Conservation (phyloP, 1,284 basidiomycete genomes). For the Ganoderma multipileum region DNA sequence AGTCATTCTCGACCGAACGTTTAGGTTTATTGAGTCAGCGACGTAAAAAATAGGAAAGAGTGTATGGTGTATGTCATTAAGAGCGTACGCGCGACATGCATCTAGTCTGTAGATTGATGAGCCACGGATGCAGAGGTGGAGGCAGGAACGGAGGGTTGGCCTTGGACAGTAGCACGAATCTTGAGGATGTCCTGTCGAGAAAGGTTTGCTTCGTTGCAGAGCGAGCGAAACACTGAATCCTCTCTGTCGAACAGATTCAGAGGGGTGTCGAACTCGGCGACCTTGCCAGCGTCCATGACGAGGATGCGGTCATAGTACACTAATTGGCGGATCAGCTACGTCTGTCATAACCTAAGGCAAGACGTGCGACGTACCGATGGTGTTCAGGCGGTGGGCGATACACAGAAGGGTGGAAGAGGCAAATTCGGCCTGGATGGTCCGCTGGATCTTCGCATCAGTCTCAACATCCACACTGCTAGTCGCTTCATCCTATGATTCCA, state of each 20-base stretch:
- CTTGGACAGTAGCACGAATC: slow-evolving; percentile 42
- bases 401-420: slow-evolving; percentile 67
- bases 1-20: too few relatives aligned
- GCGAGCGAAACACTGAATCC: slow-evolving; percentile 77
- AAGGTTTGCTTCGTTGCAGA: slow-evolving; percentile 79
- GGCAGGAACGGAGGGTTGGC: slow-evolving; percentile 8
- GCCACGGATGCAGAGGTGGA: slow-evolving; percentile 15
- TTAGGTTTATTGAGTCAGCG: too few relatives aligned
- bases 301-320: slow-evolving; percentile 80
- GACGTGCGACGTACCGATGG: slow-evolving; percentile 55
- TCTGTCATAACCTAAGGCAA: too few relatives aligned
- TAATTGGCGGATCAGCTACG: slow-evolving; percentile 32
- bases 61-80: too few relatives aligned
- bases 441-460: slow-evolving; percentile 80
- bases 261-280: slow-evolving; percentile 83
- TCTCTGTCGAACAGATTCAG: slow-evolving; percentile 73
- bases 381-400: slow-evolving; percentile 81
- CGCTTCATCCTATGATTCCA: slow-evolving; percentile 64
- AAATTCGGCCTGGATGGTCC: slow-evolving; percentile 78
- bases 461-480: slow-evolving; percentile 88
- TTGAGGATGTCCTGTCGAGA: slow-evolving; percentile 59
- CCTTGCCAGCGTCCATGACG: slow-evolving; percentile 74
- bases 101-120: background rate
- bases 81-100: too few relatives aligned
- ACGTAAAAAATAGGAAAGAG: too few relatives aligned